A percentile compares a stretch with the other conserved stretches of the same genome.
These are phyloP conservation scores for Primulina huaijiensis DNA, from an alignment of 257 asterid genomes.

Conservation along the genomic window DNA sequence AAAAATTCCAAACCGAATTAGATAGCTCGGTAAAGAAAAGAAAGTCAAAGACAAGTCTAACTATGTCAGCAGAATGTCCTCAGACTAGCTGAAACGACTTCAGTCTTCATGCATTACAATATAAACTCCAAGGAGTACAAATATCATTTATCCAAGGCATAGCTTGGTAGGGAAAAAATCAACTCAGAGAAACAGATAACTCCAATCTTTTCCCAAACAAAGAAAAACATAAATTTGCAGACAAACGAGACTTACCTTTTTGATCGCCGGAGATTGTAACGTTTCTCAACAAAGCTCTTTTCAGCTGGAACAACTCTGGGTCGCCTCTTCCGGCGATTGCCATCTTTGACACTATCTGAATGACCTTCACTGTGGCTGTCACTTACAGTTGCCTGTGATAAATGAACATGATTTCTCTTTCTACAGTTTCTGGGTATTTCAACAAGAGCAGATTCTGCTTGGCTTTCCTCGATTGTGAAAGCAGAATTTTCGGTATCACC, in stretches of 20 bases:
- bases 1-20: too few relatives aligned
- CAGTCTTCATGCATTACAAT: background rate
- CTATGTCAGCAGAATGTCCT: too few relatives aligned
- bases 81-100: too few relatives aligned
- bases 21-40: too few relatives aligned
- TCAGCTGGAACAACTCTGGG: slow-evolving; percentile 51
- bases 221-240: slow-evolving; percentile 12
- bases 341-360: slow-evolving; percentile 57
- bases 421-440: slow-evolving; percentile 43
- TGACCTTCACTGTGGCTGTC: slow-evolving; percentile 64
- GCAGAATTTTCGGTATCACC: slow-evolving; percentile 49
- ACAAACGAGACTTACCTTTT: slow-evolving; percentile 46
- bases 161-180: background rate
- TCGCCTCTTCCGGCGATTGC: slow-evolving; percentile 65
- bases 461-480: slow-evolving; percentile 49
- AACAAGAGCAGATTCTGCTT: slow-evolving; percentile 49
- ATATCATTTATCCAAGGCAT: background rate
- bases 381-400: slow-evolving; percentile 57
- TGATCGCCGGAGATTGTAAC: slow-evolving; percentile 81
- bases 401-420: slow-evolving; percentile 51
- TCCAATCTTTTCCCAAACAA: slow-evolving; percentile 12
- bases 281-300: slow-evolving; percentile 51
- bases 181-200: background rate
- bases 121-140: background rate
- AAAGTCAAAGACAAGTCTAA: too few relatives aligned